Evolutionary conservation across 768 basidiomycete genomes (phyloP), one percentile per base, ranked within the genome.

Genomic region (Pleurotus pulmonarius): DNA sequence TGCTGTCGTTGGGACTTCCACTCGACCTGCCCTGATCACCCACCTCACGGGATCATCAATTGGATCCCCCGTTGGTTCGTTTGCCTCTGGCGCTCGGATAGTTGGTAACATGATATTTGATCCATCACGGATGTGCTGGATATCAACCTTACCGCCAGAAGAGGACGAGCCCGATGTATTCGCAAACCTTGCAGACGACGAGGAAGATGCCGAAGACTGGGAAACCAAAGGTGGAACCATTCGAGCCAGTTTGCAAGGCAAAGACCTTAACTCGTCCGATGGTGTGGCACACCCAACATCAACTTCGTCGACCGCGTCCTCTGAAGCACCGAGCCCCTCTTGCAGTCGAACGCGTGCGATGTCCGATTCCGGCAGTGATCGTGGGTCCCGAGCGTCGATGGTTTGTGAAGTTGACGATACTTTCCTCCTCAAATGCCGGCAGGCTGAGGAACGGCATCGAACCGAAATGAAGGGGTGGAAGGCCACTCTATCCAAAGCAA

Each of bases 81-180:
- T 90, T 64, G 79, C 86, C 29, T 79, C 85, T 55, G 90, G 90
- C 49, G 88, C 92, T 38, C 85, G 92, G 57, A 86, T 94, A 69
- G 96, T 98, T 16, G 97, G 97, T 45, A 93, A 94, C 76, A 99
- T 99, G 96, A 85, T 93, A 38, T 98, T 99, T 65, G 95, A 99
- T 73, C 95, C 97, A 1, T 66, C 83, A 43, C 85, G 86, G 22
- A 98, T 98, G 94, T 92, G 93, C 66, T 98, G 94, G 94, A 82
- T 98, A 71, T 91, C 92, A 56, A 86, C 86, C 58, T 70, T 92
- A 40, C 80, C 87, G 5, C 87, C 89, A 18, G 94, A 94, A 56
- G 92, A 96, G 65, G 92, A 95, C 40, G 94, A 98, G 67, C 91
- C 92, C 5, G 94, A 98, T 67, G 90, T 94, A n/a, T 96, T 97